phyloP scores from a whole-genome alignment of 768 basidiomycete species.

The Steccherinum ochraceum region DNA sequence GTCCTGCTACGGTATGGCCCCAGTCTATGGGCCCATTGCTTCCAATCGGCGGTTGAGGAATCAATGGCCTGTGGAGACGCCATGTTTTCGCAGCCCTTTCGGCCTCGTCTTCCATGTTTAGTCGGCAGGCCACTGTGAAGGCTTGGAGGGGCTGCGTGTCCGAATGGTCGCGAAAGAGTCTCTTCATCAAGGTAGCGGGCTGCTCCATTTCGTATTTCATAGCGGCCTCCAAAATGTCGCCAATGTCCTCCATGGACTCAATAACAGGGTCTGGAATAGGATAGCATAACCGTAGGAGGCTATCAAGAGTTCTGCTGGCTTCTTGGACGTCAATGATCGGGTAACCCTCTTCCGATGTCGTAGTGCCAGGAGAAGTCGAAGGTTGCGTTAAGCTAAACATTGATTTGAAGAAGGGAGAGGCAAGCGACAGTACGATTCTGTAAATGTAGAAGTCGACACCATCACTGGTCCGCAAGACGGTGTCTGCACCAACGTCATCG shows the following conservation, averaged over 20 bases:
- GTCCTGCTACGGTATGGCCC: not conserved
- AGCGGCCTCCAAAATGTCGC: constrained; percentile 15
- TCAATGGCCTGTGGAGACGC: not conserved
- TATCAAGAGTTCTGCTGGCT: constrained; percentile 9
- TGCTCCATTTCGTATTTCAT: constrained; percentile 17
- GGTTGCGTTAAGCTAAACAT: constrained; percentile 8
- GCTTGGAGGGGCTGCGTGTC: constrained; percentile 7
- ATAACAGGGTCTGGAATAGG: constrained; percentile 6
- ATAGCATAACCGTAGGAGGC: constrained; percentile 17
- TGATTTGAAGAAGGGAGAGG: constrained; percentile 10
- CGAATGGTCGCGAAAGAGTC: not conserved
- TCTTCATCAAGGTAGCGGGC: constrained; percentile 7
- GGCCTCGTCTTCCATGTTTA: constrained; percentile 13
- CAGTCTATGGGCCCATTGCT: not conserved
- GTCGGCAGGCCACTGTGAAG: constrained; percentile 13
- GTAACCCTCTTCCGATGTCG: not conserved
- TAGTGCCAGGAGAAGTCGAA: not conserved
- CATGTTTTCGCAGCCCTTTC: constrained; percentile 6
- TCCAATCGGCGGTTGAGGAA: not conserved
- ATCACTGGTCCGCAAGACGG: constrained; percentile 4
- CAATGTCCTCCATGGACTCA: constrained; percentile 5
- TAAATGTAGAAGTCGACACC: constrained; percentile 4
- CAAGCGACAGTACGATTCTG: constrained; percentile 1
- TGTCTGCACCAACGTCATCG: not conserved
- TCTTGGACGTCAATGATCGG: constrained; percentile 8